A percentile compares a stretch with the other conserved stretches of the same genome.
These are phyloP conservation scores for Diplodia intermedia DNA, from an alignment of 2,329 filamentous ascomycete species.

Conservation along the genomic window DNA sequence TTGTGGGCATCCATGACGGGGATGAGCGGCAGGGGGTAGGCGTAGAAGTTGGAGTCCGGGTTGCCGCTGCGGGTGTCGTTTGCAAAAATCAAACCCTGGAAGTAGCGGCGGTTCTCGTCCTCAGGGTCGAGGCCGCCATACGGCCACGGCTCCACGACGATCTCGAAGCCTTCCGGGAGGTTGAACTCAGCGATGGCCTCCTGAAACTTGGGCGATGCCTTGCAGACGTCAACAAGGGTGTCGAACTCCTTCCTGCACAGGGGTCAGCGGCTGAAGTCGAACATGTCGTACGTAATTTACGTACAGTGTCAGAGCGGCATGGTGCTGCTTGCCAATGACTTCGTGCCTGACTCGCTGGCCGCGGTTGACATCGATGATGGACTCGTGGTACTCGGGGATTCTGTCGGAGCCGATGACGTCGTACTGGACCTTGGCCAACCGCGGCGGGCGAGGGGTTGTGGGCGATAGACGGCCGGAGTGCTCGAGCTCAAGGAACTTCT, in stretches of 20 bases:
- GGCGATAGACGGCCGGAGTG: constrained; percentile 50
- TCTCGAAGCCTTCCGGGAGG: constrained; percentile 62
- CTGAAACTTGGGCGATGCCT: constrained; percentile 61
- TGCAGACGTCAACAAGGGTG: constrained; percentile 57
- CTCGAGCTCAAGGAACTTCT: constrained; percentile 57
- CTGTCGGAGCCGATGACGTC: constrained; percentile 61
- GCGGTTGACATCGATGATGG: constrained; percentile 57
- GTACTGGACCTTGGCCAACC: constrained; percentile 63
- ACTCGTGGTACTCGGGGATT: constrained; percentile 62
- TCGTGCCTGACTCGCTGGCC: constrained; percentile 53
- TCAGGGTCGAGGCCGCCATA: constrained; percentile 61
- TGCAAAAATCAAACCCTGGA: constrained; percentile 63
- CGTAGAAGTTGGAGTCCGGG: constrained; percentile 50
- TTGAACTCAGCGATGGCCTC: constrained; percentile 59
- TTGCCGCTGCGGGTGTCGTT: constrained; percentile 56
- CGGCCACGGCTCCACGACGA: constrained; percentile 64
- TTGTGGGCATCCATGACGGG: constrained; percentile 48
- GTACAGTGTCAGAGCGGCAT: constrained; percentile 58
- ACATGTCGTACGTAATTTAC: constrained; percentile 15
- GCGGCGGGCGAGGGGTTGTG: constrained; percentile 54
- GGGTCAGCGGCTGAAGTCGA: not conserved
- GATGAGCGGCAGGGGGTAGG: constrained; percentile 49
- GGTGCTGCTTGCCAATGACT: constrained; percentile 56
- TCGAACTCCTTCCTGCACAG: constrained; percentile 53
- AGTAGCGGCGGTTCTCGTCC: constrained; percentile 58